Evolutionary conservation across 371 early-diverging fungal genomes (phyloP).

Genomic region (Apophysomyces variabilis): DNA sequence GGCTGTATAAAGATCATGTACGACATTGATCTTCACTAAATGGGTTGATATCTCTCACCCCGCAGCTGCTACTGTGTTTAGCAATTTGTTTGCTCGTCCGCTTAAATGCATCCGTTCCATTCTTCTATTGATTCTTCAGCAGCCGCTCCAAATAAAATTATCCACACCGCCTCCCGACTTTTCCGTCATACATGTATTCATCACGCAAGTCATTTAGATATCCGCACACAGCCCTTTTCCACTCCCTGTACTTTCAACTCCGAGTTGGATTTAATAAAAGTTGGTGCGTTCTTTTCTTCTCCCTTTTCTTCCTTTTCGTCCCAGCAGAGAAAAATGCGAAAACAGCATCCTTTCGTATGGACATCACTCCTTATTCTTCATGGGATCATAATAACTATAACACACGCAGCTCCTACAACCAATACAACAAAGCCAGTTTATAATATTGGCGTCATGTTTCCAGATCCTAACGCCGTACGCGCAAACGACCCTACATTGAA

Average conservation of each 20-base stretch:
- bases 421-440: slow-evolving; percentile 24
- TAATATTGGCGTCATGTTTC: slow-evolving; percentile 42
- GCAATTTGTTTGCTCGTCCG: not conserved
- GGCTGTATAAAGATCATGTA: not conserved
- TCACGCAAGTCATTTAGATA: slow-evolving; percentile 5
- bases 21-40: slow-evolving; percentile 6
- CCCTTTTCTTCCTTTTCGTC: not conserved
- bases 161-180: slow-evolving; percentile 11
- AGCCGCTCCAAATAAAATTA: not conserved
- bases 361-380: not conserved
- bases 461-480: slow-evolving; percentile 26
- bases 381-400: not conserved
- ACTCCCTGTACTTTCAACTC: not conserved
- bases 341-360: not conserved
- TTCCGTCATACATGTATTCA: slow-evolving; percentile 6
- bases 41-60: slow-evolving; percentile 1
- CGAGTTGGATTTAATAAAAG: slow-evolving; percentile 10
- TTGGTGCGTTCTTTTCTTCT: not conserved
- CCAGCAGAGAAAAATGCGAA: not conserved
- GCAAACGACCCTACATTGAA: slow-evolving; percentile 29
- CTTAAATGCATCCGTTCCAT: not conserved
- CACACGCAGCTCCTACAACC: slow-evolving; percentile 4
- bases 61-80: slow-evolving; percentile 7
- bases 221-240: slow-evolving; percentile 6
- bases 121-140: slow-evolving; percentile 7